Conservation (phyloP, 1,139 yeast genomes). For the Magnusiomyces starmeri region DNA sequence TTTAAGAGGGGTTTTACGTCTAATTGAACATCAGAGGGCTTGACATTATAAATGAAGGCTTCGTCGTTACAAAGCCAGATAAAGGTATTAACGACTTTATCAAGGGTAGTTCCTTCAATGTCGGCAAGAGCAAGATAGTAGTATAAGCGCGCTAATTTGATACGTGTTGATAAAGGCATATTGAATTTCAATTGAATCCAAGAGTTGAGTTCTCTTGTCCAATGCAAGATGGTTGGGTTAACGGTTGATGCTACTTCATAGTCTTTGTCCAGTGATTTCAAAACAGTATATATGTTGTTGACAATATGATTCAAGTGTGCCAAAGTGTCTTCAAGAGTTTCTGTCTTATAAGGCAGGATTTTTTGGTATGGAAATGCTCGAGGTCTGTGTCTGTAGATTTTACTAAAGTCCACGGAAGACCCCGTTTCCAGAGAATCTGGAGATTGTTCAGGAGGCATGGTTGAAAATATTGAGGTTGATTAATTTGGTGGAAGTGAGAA, state of each 20-base stretch:
- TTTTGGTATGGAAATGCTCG: conserved; percentile 53
- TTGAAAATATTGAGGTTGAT: neutral
- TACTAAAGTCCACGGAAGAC: conserved; percentile 8
- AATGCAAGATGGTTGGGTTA: conserved; percentile 66
- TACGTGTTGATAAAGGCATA: conserved; percentile 61
- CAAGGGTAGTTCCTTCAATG: conserved; percentile 61
- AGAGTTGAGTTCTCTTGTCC: conserved; percentile 82
- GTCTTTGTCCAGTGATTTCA: conserved; percentile 66
- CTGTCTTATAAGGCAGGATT: conserved; percentile 73
- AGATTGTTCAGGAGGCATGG: neutral
- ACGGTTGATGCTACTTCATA: conserved; percentile 71
- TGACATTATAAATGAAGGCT: conserved; percentile 21
- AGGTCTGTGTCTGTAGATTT: conserved; percentile 20
- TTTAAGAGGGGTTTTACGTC: conserved; percentile 10
- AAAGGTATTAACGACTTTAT: conserved; percentile 59
- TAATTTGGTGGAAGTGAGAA: neutral
- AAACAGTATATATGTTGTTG: conserved; percentile 70
- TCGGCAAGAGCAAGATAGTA: conserved; percentile 67
- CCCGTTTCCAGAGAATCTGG: no score
- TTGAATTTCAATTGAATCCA: conserved; percentile 78
- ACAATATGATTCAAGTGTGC: conserved; percentile 72
- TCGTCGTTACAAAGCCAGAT: conserved; percentile 40
- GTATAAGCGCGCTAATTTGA: conserved; percentile 60
- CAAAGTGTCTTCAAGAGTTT: conserved; percentile 61
- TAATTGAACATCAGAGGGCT: conserved; percentile 17